Base-by-base conservation (phyloP, 495 filamentous ascomycete genomes). In the Talaromyces proteolyticus region DNA sequence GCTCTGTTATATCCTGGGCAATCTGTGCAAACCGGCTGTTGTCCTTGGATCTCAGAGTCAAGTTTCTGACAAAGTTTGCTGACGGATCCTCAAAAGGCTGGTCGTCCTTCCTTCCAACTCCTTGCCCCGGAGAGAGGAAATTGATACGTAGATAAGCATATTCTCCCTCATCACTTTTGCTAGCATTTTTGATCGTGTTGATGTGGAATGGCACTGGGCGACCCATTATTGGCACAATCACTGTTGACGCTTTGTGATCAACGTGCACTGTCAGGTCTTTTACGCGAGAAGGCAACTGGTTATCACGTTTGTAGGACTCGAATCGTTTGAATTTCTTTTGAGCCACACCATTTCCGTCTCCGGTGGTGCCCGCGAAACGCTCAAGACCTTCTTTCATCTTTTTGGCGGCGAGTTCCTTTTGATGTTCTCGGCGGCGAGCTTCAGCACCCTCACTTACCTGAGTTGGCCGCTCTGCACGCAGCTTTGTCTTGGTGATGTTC, bases 301-400 rank as follows among this genome's bases (percentile, higher is more conserved):
- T 96, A 64, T 99, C 93, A 21, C 94, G 83, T 71, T 97, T 99
- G 72, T 99, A 99, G 1, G 94, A 96, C 67, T 97, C 94, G 61
- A 97, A 99, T 34, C 87, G 86, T 71, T 97, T 97, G 75, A 97
- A 96, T 67, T 89, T 91, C 75, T 97, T 97, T 63, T 92, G 80
- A 42, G 88, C 81, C 21, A 86, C 85, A n/a, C 91, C 91, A 60
- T 96, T 95, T 37, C 91, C 80, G 50, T 87, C 87, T 11, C 84
- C 85, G 5, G 87, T 89, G 5, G 87, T 85, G 48, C 81, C 80
- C 42, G 87, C 81, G 66, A 91, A 99, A 50, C 86, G 78, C 26
- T 84, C 84, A 37, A 95, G 58, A 40, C 94, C 94, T 56, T 94
- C 85, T 57, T 84, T 80, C 55, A 96, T 92, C 68, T 96, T 95